Percentiles rank a stretch among this genome's conserved stretches.
Evolutionary conservation across 805 yeast species (phyloP).

Genomic region (Kodamaea lidongshanica): DNA sequence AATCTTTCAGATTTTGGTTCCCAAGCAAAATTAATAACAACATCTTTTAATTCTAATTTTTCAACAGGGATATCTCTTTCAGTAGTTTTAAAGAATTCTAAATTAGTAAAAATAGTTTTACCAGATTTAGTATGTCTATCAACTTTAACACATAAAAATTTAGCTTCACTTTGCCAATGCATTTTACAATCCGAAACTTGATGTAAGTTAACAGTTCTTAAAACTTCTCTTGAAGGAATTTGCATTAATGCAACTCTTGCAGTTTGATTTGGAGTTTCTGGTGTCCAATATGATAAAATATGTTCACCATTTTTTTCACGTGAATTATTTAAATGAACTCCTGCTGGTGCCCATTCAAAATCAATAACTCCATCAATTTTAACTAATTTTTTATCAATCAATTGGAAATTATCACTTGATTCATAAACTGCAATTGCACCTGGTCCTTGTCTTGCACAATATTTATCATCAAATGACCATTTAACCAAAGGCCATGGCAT

Average conservation of each 20-base stretch:
- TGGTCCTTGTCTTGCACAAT: constrained; percentile 92
- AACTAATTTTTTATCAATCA: constrained; percentile 79
- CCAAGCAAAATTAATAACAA: constrained; percentile 87
- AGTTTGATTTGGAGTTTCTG: constrained; percentile 85
- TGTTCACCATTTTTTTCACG: constrained; percentile 52
- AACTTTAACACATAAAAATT: constrained; percentile 84
- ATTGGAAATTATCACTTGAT: constrained; percentile 57
- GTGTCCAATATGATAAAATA: constrained; percentile 91
- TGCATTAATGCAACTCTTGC: constrained; percentile 91
- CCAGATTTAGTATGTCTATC: constrained; percentile 95
- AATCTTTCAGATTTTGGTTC: constrained; percentile 91
- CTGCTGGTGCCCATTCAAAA: constrained; percentile 93
- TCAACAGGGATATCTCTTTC: constrained; percentile 94
- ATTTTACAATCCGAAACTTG: constrained; percentile 87
- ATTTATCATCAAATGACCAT: constrained; percentile 91
- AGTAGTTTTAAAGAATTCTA: constrained; percentile 81
- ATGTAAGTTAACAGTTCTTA: constrained; percentile 89
- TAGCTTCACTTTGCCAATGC: constrained; percentile 91
- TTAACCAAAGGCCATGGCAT: constrained; percentile 94
- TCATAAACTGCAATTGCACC: constrained; percentile 90
- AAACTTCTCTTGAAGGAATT: constrained; percentile 71
- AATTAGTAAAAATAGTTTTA: constrained; percentile 83
- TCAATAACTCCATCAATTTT: constrained; percentile 81
- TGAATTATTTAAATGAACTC: constrained; percentile 58
- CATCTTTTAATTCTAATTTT: constrained; percentile 86